A percentile compares a stretch with the other conserved stretches of the same genome.
Conservation (phyloP, 2,329 filamentous ascomycete genomes). For the Alternaria incomplexa region DNA sequence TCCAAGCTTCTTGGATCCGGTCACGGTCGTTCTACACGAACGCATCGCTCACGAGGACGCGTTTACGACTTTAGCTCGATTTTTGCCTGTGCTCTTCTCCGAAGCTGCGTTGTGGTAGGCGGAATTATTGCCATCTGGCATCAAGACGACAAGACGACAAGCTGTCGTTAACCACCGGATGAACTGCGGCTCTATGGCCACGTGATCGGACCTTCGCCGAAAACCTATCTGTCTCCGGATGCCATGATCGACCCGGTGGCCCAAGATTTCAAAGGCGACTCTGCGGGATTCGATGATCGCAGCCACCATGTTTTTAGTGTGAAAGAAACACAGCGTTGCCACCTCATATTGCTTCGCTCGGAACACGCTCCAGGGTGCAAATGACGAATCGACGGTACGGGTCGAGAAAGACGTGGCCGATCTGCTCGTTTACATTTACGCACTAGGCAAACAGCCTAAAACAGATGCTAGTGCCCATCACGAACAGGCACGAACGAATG, state of each 20-base stretch:
- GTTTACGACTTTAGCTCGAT: not conserved
- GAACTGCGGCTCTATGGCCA: not conserved
- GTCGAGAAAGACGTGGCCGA: not conserved
- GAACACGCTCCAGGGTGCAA: not conserved
- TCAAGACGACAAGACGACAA: not conserved
- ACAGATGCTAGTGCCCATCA: not conserved
- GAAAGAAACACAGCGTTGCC: not conserved
- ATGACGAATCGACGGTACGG: not conserved
- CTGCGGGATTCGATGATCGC: not conserved
- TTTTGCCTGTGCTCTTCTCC: not conserved
- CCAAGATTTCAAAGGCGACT: not conserved
- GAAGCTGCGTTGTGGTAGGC: not conserved
- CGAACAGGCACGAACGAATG: not conserved
- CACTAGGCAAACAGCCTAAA: not conserved
- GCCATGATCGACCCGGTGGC: conserved; percentile 2
- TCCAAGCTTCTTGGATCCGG: not conserved
- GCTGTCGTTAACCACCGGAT: conserved; percentile 2
- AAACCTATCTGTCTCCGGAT: not conserved
- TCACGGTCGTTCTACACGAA: not conserved
- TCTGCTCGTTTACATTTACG: not conserved
- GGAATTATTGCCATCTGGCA: not conserved
- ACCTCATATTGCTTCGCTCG: not conserved
- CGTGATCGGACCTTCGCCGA: not conserved
- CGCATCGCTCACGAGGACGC: not conserved
- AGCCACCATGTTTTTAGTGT: not conserved